Conservation (phyloP, 108 stramenopile genomes). For the Aurantiochytrium sp. region DNA sequence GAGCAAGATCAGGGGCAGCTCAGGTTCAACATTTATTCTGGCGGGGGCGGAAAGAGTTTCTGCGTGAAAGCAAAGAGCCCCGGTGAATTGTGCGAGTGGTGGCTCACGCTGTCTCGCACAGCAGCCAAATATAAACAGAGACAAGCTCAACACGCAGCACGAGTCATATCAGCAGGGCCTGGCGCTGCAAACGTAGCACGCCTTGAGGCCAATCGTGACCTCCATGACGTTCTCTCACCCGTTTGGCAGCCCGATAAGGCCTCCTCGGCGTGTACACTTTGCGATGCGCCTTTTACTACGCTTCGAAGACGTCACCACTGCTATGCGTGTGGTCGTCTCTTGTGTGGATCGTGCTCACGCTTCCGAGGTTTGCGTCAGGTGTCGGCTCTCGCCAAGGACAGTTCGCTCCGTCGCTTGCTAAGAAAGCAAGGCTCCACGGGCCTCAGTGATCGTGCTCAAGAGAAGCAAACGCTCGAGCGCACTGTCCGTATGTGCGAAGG, state of each 20-base stretch:
- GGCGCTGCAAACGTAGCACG: too few relatives aligned
- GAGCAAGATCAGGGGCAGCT: neutral
- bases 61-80: neutral
- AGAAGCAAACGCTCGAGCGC: neutral
- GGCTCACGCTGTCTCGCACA: neutral
- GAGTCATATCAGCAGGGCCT: too few relatives aligned
- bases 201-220: too few relatives aligned
- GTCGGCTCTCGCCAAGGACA: neutral
- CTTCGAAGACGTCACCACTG: neutral
- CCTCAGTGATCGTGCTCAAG: neutral
- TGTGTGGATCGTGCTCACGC: neutral
- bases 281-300: neutral
- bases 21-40: neutral
- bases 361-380: neutral
- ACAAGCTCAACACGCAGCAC: neutral
- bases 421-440: neutral
- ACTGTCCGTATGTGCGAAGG: neutral
- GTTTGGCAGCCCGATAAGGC: neutral
- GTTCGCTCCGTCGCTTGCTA: neutral
- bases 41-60: neutral
- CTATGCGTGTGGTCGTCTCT: neutral
- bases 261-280: neutral
- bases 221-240: neutral
- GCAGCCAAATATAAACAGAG: neutral
- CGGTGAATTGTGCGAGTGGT: conserved; percentile 8